Evolutionary conservation across 2,329 filamentous ascomycete species (phyloP).

Genomic region (Penicillium aurantiogriseum): DNA sequence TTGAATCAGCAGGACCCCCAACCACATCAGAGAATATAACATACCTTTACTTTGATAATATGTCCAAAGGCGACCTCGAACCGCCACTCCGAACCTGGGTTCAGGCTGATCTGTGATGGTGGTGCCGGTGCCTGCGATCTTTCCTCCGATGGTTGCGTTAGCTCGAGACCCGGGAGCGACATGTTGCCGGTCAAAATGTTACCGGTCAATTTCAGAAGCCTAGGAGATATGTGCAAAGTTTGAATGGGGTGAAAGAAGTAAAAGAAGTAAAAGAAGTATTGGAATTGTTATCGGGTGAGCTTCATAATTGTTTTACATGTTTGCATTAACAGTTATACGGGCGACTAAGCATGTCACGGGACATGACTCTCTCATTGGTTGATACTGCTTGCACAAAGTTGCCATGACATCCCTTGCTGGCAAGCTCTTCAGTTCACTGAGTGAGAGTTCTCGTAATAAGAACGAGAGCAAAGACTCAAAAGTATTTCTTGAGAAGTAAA

Average conservation of each 20-base stretch:
- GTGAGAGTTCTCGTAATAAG: too few relatives aligned
- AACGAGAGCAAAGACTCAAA: too few relatives aligned
- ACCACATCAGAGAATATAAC: conserved; percentile 2
- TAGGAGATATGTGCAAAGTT: neutral
- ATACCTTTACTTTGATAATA: conserved; percentile 54
- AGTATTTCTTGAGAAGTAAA: too few relatives aligned
- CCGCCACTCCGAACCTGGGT: conserved; percentile 71
- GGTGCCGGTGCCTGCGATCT: conserved; percentile 37
- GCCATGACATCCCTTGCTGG: too few relatives aligned
- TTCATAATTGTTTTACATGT: conserved; percentile 2
- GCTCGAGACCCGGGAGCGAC: conserved; percentile 73
- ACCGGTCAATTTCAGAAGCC: conserved; percentile 16
- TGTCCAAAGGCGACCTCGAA: conserved; percentile 66
- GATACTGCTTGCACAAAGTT: too few relatives aligned
- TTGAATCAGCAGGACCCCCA: conserved; percentile 5
- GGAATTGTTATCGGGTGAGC: conserved; percentile 2
- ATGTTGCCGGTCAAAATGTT: conserved; percentile 45
- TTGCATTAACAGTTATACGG: neutral
- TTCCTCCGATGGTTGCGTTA: conserved; percentile 61
- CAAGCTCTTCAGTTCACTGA: too few relatives aligned
- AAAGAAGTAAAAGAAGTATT: neutral
- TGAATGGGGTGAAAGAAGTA: neutral
- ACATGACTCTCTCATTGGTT: too few relatives aligned
- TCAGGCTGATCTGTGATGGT: conserved; percentile 53
- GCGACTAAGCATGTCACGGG: too few relatives aligned